Evolutionary conservation across 2,329 filamentous ascomycete species (phyloP).

Genomic region (Teratosphaeria zuluensis): DNA sequence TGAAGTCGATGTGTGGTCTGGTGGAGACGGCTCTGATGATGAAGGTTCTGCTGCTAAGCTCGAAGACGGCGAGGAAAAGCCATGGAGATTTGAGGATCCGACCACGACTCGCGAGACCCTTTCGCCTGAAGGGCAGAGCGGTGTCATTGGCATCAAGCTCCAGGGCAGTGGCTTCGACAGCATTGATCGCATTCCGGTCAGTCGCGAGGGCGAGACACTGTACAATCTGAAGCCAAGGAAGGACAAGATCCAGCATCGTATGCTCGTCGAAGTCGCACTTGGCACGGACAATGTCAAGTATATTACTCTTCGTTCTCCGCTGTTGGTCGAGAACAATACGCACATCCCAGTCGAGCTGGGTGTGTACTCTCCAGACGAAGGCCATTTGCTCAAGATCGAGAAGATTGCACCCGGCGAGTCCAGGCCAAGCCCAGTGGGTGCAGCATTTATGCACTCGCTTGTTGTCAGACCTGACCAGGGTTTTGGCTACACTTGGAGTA

Average conservation of each 20-base stretch:
- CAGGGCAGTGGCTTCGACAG: constrained; percentile 92
- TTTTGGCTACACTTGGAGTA: constrained; percentile 93
- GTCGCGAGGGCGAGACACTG: constrained; percentile 84
- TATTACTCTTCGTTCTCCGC: constrained; percentile 84
- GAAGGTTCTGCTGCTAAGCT: constrained; percentile 66
- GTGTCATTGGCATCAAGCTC: constrained; percentile 70
- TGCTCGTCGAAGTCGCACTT: constrained; percentile 84
- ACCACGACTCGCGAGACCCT: constrained; percentile 92
- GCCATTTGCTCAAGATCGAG: constrained; percentile 90
- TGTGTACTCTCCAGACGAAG: constrained; percentile 77
- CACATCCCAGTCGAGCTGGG: constrained; percentile 93
- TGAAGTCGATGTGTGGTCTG: constrained; percentile 73
- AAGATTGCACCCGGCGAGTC: constrained; percentile 90
- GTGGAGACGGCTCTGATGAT: constrained; percentile 55
- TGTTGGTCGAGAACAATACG: constrained; percentile 90
- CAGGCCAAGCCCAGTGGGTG: constrained; percentile 82
- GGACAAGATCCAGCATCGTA: constrained; percentile 73
- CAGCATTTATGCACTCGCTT: constrained; percentile 79
- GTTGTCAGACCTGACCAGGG: constrained; percentile 87
- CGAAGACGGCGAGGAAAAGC: constrained; percentile 78
- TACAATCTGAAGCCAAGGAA: constrained; percentile 84
- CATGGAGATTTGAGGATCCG: constrained; percentile 96
- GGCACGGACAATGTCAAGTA: constrained; percentile 97
- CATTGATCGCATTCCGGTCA: constrained; percentile 78
- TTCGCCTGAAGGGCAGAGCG: constrained; percentile 69